Evolutionary conservation across 495 filamentous ascomycete genomes (phyloP), one percentile per base, ranked within the genome.

Genomic region (Hapsidospora chrysogenum): DNA sequence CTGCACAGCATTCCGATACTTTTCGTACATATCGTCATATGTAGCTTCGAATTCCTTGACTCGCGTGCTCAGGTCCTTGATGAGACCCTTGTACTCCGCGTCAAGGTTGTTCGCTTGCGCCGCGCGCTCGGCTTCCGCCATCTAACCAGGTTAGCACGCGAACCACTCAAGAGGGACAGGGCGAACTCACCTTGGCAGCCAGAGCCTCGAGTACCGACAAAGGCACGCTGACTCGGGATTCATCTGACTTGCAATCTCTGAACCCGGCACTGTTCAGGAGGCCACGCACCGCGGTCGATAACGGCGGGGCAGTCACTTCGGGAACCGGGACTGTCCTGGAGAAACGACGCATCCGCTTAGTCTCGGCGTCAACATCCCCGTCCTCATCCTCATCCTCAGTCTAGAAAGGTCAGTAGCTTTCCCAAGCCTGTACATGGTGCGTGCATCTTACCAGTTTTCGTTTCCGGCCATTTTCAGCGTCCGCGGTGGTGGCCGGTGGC

Each of bases 371-470:
- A 6, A 6, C 23, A 6, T 26, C 6, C n/a, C n/a, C n/a, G n/a
- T 26, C 23, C 23, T 6, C 23, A 26, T 26, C 23, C 6, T 26
- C 23, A 6, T 26, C 23, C 23, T 26, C 6, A 26, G 23, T 26
- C 23, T n/a, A n/a, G n/a, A n/a, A n/a, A n/a, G n/a, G n/a, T n/a
- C n/a, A n/a, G n/a, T n/a, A n/a, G n/a, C n/a, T n/a, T n/a, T n/a
- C n/a, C n/a, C n/a, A n/a, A n/a, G n/a, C n/a, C n/a, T n/a, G n/a
- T n/a, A n/a, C n/a, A n/a, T n/a, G n/a, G n/a, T n/a, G n/a, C n/a
- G n/a, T 7, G 30, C 2, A 16, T n/a, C 37, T 18, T 32, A 39
- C 37, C 30, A 26, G 29, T 31, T 39, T 39, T 8, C 37, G 29
- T 19, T 36, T 32, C 19, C 30, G 29, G 8, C 20, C 20, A 26